Evolutionary conservation across 768 basidiomycete species (phyloP).

Genomic region (Russula abietina): DNA sequence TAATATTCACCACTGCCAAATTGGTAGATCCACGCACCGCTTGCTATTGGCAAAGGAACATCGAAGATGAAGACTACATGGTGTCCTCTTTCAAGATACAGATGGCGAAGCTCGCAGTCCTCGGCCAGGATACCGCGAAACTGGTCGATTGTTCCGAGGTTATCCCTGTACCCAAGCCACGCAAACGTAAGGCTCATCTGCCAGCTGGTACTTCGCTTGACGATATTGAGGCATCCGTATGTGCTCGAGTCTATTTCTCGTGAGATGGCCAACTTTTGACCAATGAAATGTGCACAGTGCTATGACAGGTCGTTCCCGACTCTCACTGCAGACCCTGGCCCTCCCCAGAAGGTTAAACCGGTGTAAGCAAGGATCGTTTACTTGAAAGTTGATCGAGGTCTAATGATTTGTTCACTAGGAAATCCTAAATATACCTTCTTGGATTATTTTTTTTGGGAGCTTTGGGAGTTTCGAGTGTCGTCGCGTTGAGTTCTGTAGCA

Average conservation of each 20-base stretch:
- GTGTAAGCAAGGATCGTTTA: constrained; percentile 1
- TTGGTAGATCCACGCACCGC: constrained; percentile 31
- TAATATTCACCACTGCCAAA: not conserved
- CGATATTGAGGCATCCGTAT: constrained; percentile 8
- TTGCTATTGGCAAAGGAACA: constrained; percentile 34
- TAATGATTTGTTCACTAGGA: not conserved
- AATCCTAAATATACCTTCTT: not conserved
- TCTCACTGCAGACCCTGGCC: constrained; percentile 11
- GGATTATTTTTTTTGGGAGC: not conserved
- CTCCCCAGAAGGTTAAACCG: not conserved
- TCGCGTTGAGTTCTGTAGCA: not conserved
- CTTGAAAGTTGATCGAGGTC: not conserved
- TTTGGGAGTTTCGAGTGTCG: not conserved
- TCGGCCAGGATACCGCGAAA: constrained; percentile 27
- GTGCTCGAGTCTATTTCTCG: not conserved
- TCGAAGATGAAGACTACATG: constrained; percentile 30
- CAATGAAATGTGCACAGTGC: constrained; percentile 2
- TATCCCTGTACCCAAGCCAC: constrained; percentile 13
- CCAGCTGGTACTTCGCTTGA: constrained; percentile 7
- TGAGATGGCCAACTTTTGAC: not conserved
- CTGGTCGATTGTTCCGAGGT: constrained; percentile 26
- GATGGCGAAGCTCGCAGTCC: constrained; percentile 31
- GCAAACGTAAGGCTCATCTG: not conserved
- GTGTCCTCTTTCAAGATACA: constrained; percentile 27
- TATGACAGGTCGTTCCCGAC: not conserved